Evolutionary conservation across 1,139 yeast genomes (phyloP).

Genomic region (Suhomyces wounanorum): DNA sequence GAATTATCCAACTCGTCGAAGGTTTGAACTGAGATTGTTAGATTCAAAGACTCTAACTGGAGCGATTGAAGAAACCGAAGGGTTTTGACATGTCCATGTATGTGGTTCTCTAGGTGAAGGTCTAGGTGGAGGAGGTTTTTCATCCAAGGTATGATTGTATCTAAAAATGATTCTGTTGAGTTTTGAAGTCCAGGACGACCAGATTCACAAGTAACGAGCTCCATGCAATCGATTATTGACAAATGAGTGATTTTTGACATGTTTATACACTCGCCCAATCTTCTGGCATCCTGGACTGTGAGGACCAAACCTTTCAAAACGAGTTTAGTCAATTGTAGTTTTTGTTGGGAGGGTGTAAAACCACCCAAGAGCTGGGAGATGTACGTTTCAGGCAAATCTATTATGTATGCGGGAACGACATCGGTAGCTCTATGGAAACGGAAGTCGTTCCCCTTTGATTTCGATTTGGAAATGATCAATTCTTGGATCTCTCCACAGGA

Average conservation of each 20-base stretch:
- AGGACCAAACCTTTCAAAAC: constrained; percentile 8
- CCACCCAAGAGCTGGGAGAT: constrained; percentile 4
- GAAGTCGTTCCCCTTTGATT: constrained; percentile 6
- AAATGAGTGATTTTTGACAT: constrained; percentile 3
- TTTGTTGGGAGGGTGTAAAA: constrained; percentile 9
- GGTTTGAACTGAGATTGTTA: constrained; percentile 19
- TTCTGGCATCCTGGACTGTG: constrained; percentile 8
- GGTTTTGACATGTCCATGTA: constrained; percentile 18
- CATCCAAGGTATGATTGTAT: constrained; percentile 15
- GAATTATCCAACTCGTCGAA: constrained; percentile 18
- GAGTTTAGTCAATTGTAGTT: constrained; percentile 8
- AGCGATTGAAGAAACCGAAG: constrained; percentile 13
- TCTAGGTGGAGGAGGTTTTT: constrained; percentile 16
- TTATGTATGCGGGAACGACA: neutral
- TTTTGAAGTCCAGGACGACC: constrained; percentile 3
- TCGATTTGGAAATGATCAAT: constrained; percentile 13
- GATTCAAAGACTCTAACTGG: constrained; percentile 16
- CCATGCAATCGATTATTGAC: constrained; percentile 11
- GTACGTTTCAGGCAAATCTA: neutral
- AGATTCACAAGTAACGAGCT: neutral
- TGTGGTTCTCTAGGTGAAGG: constrained; percentile 22
- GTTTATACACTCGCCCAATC: constrained; percentile 2
- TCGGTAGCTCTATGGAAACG: constrained; percentile 4
- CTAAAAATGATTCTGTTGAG: constrained; percentile 14
- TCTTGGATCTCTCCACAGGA: constrained; percentile 8